A percentile compares a stretch with the other conserved stretches of the same genome.
Conservation (phyloP, 108 stramenopile genomes). For the Nitzschia sp. region DNA sequence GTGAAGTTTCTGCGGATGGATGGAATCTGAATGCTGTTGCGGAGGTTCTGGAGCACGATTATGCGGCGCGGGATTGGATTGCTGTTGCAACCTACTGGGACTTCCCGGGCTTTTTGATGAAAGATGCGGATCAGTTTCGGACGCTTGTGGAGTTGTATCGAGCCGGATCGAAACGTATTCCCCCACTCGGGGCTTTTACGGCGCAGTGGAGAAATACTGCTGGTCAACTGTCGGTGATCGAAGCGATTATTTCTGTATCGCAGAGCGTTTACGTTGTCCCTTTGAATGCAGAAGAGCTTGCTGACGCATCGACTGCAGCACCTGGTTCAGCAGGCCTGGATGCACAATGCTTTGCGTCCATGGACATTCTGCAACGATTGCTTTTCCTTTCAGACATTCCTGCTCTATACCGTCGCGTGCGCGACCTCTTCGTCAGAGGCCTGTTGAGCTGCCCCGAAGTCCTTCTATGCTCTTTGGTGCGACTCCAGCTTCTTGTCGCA, state of each 20-base stretch:
- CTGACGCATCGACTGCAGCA: slow-evolving; percentile 68
- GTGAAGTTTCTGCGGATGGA: slow-evolving; percentile 32
- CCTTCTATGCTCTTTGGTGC: slow-evolving; percentile 75
- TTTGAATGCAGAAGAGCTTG: slow-evolving; percentile 69
- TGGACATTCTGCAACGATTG: slow-evolving; percentile 70
- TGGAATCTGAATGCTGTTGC: slow-evolving; percentile 92
- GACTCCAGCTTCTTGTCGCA: slow-evolving; percentile 51
- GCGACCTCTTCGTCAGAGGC: slow-evolving; percentile 78
- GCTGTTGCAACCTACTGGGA: slow-evolving; percentile 82
- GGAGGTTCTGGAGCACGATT: slow-evolving; percentile 82
- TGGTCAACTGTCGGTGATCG: slow-evolving; percentile 84
- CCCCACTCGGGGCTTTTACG: slow-evolving; percentile 70
- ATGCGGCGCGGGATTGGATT: slow-evolving; percentile 78
- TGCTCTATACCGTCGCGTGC: slow-evolving; percentile 61
- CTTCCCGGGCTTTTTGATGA: slow-evolving; percentile 81
- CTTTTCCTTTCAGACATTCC: slow-evolving; percentile 79
- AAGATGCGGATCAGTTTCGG: slow-evolving; percentile 68
- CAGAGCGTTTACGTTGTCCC: slow-evolving; percentile 67
- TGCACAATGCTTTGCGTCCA: slow-evolving; percentile 75
- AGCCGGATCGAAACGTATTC: slow-evolving; percentile 57
- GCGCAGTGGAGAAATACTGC: slow-evolving; percentile 73
- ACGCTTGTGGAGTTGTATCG: slow-evolving; percentile 79
- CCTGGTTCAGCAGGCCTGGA: slow-evolving; percentile 47
- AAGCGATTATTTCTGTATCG: slow-evolving; percentile 61
- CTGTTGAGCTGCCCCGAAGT: slow-evolving; percentile 76